Conservation (phyloP, 192 early-diverging fungal species). For the Linnemannia hyalina region DNA sequence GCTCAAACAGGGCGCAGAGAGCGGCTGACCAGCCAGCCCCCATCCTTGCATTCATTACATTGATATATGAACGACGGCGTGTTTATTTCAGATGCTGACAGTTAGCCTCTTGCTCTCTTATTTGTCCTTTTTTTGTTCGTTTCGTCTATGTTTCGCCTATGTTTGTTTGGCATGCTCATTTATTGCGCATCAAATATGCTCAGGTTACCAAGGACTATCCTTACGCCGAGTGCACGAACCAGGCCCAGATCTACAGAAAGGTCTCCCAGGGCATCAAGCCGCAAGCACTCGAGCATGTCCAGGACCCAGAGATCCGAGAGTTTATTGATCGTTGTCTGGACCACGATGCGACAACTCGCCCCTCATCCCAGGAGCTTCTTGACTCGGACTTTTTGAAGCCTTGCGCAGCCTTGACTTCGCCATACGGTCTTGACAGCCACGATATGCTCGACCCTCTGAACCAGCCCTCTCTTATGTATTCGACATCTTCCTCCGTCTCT, state of each 20-base stretch:
- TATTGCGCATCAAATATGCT: not conserved
- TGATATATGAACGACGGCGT: not conserved
- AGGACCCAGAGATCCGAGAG: constrained; percentile 67
- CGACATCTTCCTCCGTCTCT: not conserved
- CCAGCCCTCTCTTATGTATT: not conserved
- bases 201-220: constrained; percentile 80
- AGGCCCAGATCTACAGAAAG: constrained; percentile 83
- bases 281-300: constrained; percentile 66
- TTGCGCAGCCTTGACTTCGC: constrained; percentile 14
- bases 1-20: not conserved
- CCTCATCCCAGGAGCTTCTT: constrained; percentile 60
- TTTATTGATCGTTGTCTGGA: constrained; percentile 76
- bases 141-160: not conserved
- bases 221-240: constrained; percentile 83
- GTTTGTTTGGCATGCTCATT: not conserved
- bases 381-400: constrained; percentile 60
- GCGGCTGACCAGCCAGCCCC: not conserved
- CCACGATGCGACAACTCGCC: constrained; percentile 62
- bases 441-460: not conserved
- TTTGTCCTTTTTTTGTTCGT: not conserved
- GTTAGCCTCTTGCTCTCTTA: not conserved
- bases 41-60: not conserved
- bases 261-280: constrained; percentile 80
- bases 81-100: not conserved
- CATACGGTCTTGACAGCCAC: not conserved